Evolutionary conservation across 2,329 filamentous ascomycete genomes (phyloP).

Genomic region (Ramichloridium luteum): DNA sequence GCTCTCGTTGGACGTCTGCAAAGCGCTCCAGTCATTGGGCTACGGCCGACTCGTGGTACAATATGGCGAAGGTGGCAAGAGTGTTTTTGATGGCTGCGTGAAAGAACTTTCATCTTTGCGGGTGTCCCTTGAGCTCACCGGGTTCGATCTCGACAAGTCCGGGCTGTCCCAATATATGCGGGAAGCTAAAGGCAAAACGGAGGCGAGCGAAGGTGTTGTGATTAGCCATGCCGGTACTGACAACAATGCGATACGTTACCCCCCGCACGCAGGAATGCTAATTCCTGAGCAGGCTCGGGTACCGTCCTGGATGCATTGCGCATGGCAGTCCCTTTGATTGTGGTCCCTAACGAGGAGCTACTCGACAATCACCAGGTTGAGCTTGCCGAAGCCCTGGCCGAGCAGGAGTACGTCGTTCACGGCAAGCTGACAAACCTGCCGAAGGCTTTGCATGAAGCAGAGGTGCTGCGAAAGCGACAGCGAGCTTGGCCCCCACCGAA

Average conservation of each 20-base stretch:
- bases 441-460: constrained; percentile 36
- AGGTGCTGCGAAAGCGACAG: constrained; percentile 32
- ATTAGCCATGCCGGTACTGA: constrained; percentile 79
- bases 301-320: constrained; percentile 76
- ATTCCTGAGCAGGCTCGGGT: constrained; percentile 72
- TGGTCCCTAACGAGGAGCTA: constrained; percentile 73
- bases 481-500: constrained; percentile 40
- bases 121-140: constrained; percentile 37
- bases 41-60: constrained; percentile 70
- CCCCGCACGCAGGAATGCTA: too few relatives aligned
- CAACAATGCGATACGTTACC: too few relatives aligned
- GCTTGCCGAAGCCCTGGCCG: constrained; percentile 63
- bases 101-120: constrained; percentile 8
- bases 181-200: constrained; percentile 36
- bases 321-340: constrained; percentile 62
- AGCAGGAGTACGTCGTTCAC: constrained; percentile 64
- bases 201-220: constrained; percentile 51
- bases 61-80: constrained; percentile 57
- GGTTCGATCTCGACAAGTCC: constrained; percentile 53
- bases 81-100: constrained; percentile 36
- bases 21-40: constrained; percentile 42
- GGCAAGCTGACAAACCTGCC: constrained; percentile 48
- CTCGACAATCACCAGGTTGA: constrained; percentile 87
- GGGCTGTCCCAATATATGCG: constrained; percentile 50
- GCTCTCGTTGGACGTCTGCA: constrained; percentile 50